Conservation (phyloP, 2,329 filamentous ascomycete species). For the Venturia asperata region DNA sequence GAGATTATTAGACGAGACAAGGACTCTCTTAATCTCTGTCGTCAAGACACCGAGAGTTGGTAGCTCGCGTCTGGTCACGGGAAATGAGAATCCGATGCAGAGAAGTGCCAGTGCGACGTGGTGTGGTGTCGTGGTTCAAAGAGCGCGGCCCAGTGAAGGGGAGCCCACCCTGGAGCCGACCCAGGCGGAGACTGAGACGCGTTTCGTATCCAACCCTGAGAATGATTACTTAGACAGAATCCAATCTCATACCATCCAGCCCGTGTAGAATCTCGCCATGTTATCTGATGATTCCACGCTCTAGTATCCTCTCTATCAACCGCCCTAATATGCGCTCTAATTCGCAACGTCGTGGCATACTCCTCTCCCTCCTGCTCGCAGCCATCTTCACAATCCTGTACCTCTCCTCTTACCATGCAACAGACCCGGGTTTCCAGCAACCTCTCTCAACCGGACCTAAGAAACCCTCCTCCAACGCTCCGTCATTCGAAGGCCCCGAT, state of each 20-base stretch:
- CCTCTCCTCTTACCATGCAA: constrained; percentile 46
- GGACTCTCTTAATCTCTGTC: too few relatives aligned
- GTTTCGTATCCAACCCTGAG: neutral
- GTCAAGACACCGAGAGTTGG: too few relatives aligned
- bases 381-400: constrained; percentile 52
- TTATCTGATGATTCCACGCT: neutral
- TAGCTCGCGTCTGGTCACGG: too few relatives aligned
- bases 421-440: constrained; percentile 24
- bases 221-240: neutral
- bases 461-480: constrained; percentile 20
- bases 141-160: too few relatives aligned
- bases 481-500: constrained; percentile 24
- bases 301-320: neutral
- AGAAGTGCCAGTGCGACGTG: too few relatives aligned
- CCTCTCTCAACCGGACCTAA: constrained; percentile 22
- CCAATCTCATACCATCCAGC: neutral
- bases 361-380: constrained; percentile 48
- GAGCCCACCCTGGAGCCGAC: too few relatives aligned
- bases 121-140: too few relatives aligned
- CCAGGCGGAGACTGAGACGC: too few relatives aligned
- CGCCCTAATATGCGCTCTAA: constrained; percentile 16
- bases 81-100: too few relatives aligned
- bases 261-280: neutral
- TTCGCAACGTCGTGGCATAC: constrained; percentile 32
- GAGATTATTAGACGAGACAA: too few relatives aligned